Evolutionary conservation across 768 basidiomycete genomes (phyloP).

Genomic region (Mycena maculata): DNA sequence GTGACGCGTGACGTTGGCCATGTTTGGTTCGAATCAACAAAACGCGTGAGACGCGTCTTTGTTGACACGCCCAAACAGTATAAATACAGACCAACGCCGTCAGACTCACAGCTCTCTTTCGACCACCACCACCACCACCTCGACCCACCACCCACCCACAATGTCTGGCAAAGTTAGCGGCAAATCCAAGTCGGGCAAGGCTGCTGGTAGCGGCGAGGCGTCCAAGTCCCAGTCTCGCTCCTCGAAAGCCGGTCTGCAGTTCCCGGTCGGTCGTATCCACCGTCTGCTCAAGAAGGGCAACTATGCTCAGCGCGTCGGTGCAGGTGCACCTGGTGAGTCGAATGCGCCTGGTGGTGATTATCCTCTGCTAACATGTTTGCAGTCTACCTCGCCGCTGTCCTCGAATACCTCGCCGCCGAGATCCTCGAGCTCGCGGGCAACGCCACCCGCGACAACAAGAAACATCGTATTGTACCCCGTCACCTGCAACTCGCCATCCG

Average conservation of each 20-base stretch:
- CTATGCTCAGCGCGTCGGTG: constrained; percentile 80
- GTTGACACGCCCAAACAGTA: constrained; percentile 32
- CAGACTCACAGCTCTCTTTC: constrained; percentile 15
- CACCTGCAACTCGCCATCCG: constrained; percentile 87
- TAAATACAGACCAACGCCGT: constrained; percentile 37
- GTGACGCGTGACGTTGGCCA: constrained; percentile 47
- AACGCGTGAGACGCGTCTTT: constrained; percentile 36
- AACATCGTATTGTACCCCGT: constrained; percentile 86
- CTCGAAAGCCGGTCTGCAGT: constrained; percentile 71
- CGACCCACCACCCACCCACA: constrained; percentile 24
- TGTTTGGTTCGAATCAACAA: constrained; percentile 46
- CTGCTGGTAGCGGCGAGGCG: constrained; percentile 50
- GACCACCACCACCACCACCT: constrained; percentile 28
- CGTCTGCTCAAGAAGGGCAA: constrained; percentile 80
- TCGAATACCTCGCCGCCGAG: constrained; percentile 86
- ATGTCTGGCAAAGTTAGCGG: constrained; percentile 57
- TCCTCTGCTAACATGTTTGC: constrained; percentile 6
- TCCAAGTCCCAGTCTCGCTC: constrained; percentile 68
- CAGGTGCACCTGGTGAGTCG: constrained; percentile 72
- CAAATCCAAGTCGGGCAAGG: constrained; percentile 64
- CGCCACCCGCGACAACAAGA: constrained; percentile 77
- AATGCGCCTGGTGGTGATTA: not conserved
- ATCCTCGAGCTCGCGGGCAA: constrained; percentile 86
- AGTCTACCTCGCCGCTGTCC: constrained; percentile 85
- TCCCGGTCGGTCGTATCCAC: constrained; percentile 87